Percentiles rank a stretch among this genome's conserved stretches.
Conservation (phyloP, 139 green algal genomes). For the Tetraselmis striata region DNA sequence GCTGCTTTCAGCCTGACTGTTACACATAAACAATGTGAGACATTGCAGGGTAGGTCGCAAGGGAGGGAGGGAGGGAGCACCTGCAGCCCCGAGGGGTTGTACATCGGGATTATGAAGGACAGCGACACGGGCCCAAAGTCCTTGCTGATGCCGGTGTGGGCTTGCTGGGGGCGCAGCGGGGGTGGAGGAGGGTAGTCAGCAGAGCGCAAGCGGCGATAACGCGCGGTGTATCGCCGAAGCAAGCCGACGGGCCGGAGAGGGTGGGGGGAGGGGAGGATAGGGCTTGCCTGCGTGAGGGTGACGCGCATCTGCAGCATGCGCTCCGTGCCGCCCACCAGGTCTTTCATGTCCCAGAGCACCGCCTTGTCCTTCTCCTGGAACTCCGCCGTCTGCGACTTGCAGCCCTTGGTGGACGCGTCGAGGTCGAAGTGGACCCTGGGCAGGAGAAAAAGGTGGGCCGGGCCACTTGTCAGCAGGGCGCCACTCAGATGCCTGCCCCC, state of each 20-base stretch:
- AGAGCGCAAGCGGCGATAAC: too few species aligned
- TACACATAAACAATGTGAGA: too few species aligned
- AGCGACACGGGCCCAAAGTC: conserved; percentile 42
- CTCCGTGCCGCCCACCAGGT: conserved; percentile 7
- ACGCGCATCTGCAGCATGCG: not conserved
- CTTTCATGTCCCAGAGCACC: conserved; percentile 39
- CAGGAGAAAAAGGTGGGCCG: not conserved
- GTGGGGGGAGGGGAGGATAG: too few species aligned
- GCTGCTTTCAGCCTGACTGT: too few species aligned
- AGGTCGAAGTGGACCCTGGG: not conserved
- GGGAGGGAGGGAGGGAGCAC: not conserved
- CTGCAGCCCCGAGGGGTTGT: conserved; percentile 24
- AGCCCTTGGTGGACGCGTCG: not conserved
- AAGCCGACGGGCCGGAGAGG: too few species aligned
- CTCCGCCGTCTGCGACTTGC: conserved; percentile 22
- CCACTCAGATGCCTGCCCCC: not conserved
- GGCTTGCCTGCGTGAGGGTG: not conserved
- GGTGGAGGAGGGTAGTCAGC: too few species aligned
- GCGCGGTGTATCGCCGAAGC: too few species aligned
- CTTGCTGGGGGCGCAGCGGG: not conserved
- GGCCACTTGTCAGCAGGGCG: not conserved
- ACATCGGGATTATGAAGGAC: conserved; percentile 49
- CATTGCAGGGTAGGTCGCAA: too few species aligned
- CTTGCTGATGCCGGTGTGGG: not conserved
- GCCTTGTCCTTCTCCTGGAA: conserved; percentile 28